A percentile compares a stretch with the other conserved stretches of the same genome.
Conservation (phyloP, 768 basidiomycete genomes). For the Leccinum arenicola region DNA sequence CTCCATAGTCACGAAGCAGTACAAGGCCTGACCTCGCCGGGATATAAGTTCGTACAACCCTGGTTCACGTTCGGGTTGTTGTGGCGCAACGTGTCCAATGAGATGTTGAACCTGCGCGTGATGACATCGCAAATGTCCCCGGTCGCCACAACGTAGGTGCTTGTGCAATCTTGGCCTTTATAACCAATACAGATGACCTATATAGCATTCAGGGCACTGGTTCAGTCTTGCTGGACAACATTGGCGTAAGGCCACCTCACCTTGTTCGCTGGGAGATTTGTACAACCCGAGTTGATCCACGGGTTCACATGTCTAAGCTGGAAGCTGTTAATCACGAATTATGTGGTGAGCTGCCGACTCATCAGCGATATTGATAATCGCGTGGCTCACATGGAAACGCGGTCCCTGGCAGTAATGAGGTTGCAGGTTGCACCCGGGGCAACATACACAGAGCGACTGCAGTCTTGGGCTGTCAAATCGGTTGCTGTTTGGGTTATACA, state of each 20-base stretch:
- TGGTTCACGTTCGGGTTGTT: background rate
- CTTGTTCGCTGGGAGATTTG: too few relatives aligned
- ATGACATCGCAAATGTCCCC: background rate
- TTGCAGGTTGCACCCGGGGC: background rate
- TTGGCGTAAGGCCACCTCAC: conserved; percentile 22
- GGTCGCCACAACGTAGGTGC: background rate
- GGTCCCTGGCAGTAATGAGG: background rate
- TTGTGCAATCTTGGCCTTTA: conserved; percentile 50
- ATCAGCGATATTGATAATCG: background rate
- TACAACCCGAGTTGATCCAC: conserved; percentile 19
- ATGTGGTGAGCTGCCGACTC: background rate
- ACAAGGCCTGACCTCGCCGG: background rate
- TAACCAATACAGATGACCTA: conserved; percentile 55
- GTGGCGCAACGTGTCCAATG: background rate
- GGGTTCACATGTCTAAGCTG: conserved; percentile 61
- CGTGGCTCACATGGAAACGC: background rate
- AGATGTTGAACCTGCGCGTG: background rate
- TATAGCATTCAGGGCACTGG: background rate
- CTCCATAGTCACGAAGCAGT: background rate
- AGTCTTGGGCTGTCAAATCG: background rate
- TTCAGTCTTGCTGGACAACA: background rate
- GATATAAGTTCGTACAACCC: background rate
- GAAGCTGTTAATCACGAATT: conserved; percentile 34
- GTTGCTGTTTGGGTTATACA: background rate
- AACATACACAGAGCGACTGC: background rate